phyloP scores from a whole-genome alignment of 306 rosid genomes.

The Cucumis hystrix region DNA sequence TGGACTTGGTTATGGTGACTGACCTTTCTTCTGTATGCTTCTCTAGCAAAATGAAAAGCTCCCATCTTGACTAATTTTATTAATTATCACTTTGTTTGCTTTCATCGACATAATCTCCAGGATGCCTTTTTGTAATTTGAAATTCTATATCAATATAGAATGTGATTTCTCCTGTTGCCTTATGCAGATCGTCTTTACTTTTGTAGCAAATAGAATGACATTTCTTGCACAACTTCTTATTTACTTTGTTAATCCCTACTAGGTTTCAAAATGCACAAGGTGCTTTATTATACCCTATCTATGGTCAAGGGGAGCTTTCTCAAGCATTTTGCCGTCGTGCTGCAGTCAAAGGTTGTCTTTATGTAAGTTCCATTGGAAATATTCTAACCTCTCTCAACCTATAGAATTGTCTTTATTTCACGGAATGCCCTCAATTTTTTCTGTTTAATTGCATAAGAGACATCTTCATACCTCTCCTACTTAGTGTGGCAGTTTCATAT shows the following conservation, averaged over 20 bases:
- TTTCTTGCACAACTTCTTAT: neutral
- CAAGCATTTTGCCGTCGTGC: conserved; percentile 91
- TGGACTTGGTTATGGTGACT: neutral
- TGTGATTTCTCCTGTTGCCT: neutral
- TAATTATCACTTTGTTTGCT: neutral
- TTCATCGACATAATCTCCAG: neutral
- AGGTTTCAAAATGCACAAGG: conserved; percentile 78
- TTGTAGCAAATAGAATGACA: neutral
- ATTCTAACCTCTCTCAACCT: neutral
- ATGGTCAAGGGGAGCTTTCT: conserved; percentile 81
- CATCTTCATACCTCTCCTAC: neutral
- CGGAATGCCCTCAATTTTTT: neutral
- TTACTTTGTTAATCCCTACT: conserved; percentile 3
- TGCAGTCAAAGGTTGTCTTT: conserved; percentile 89
- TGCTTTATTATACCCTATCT: conserved; percentile 72
- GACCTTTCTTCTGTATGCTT: neutral
- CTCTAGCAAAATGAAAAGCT: neutral
- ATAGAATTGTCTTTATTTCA: neutral
- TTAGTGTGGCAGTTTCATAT: neutral
- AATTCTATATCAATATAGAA: neutral
- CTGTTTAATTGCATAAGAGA: neutral
- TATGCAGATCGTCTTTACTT: neutral
- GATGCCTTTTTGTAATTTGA: neutral
- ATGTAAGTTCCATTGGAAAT: conserved; percentile 43
- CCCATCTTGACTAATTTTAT: neutral